Evolutionary conservation across 495 filamentous ascomycete genomes (phyloP), one percentile per base, ranked within the genome.

Genomic region (Penicillium robsamsonii): DNA sequence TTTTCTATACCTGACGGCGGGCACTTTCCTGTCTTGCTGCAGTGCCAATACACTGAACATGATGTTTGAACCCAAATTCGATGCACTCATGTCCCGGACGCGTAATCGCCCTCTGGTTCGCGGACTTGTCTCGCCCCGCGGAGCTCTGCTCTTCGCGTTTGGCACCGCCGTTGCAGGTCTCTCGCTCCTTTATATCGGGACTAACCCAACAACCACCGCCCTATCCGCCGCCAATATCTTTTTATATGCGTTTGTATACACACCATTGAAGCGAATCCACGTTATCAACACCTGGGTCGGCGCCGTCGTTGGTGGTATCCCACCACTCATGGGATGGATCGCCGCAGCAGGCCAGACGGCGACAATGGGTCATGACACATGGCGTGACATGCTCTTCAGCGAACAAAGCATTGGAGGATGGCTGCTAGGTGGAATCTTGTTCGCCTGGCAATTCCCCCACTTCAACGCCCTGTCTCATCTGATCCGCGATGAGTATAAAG

Each of bases 371-470:
- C 85, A 81, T 54, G 82, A 81, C 53, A 81, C 79, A 12, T 92
- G 89, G 87, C 78, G 81, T 22, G 92, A 96, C 54, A 83, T 97
- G 30, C 81, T 98, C 0, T 82, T 88, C 61, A 81, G 83, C 17
- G 77, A 86, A 63, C 74, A 76, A 12, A 88, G 86, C 53, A 73
- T 87, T 7, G 94, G 94, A 2, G 95, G 93, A 1, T 98, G 94
- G 94, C 70, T 97, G 7, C 76, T 96, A 1, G 95, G 89, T 5
- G 84, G 81, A 0, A 73, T 97, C 30, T 76, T 98, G 7, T 95
- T 96, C 56, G 89, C 91, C 1, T 98, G 94, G 94, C 94, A 98
- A 69, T 97, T 97, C 65, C 91, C 94, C 12, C 94, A 98, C 68
- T 98, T 98, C 77, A 97, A 96, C 77, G 86, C 91, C 0, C 77